Conservation (phyloP, 805 yeast species). For the Teunomyces atbi region DNA sequence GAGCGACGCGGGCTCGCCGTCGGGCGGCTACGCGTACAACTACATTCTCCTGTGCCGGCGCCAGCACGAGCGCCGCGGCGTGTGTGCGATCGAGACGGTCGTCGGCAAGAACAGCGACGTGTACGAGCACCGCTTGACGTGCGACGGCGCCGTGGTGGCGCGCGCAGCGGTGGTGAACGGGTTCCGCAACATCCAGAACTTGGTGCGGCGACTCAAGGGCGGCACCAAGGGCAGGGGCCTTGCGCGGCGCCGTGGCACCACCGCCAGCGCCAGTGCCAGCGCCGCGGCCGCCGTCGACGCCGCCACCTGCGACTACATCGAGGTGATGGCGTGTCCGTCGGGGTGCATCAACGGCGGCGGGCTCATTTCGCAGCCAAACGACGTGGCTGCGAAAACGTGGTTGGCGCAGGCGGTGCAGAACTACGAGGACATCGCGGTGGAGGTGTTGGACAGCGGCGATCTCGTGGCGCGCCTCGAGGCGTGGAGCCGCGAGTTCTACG, state of each 20-base stretch:
- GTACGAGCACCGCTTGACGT: constrained; percentile 60
- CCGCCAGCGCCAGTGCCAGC: constrained; percentile 1
- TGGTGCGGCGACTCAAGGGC: constrained; percentile 76
- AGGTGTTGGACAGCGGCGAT: constrained; percentile 13
- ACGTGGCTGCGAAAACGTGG: constrained; percentile 44
- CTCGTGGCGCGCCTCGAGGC: constrained; percentile 16
- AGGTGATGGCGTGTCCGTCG: constrained; percentile 97
- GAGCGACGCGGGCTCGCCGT: constrained; percentile 72
- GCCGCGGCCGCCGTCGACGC: constrained; percentile 56
- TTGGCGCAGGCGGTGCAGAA: constrained; percentile 31
- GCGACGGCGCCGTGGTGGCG: constrained; percentile 41
- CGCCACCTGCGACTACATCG: constrained; percentile 72
- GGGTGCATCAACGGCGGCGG: constrained; percentile 99
- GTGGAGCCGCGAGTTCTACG: constrained; percentile 38
- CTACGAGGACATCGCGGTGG: constrained; percentile 33
- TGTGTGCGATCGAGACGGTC: constrained; percentile 36
- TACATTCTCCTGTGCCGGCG: constrained; percentile 48
- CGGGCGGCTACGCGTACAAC: constrained; percentile 86
- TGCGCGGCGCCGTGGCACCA: constrained; percentile 7
- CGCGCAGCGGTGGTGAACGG: constrained; percentile 75
- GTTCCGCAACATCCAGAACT: constrained; percentile 88
- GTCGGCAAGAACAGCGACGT: constrained; percentile 77
- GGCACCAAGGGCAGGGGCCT: constrained; percentile 8
- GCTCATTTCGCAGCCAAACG: constrained; percentile 56
- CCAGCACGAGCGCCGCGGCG: constrained; percentile 16